Base-by-base conservation (phyloP, 257 asterid genomes). In the Anisodus tanguticus region DNA sequence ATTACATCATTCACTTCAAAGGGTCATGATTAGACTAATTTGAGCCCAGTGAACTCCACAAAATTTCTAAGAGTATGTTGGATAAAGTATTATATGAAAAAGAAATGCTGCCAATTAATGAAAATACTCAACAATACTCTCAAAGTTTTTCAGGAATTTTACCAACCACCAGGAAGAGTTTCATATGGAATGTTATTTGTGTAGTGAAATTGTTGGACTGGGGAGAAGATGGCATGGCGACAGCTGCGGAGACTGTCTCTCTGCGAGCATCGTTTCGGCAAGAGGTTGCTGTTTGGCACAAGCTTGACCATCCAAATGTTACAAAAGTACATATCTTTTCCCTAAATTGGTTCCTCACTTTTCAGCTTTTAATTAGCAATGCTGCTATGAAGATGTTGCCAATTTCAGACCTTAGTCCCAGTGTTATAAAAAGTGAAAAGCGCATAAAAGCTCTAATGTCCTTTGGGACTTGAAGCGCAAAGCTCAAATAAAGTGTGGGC, bases 201-300 rank as follows among this genome's bases (percentile, higher is more conserved):
- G 55, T 87, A 94, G 98, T 94, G 84, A 94, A 94, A 89, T 82
- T 94, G 70, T 88, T 94, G 91, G 98, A 94, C 80, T 94, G 98
- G 98, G 98, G 96, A 53, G 98, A 94, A 85, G 97, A 94, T 81
- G 97, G 97, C 81, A 90, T 92, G 90, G 86, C 97, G 47, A 86
- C 96, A 16, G 93, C 88, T 83, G 93, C 97, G 51, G 97, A 94
- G 88, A 92, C 98, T n/a, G 91, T 93, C 35, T 90, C 94, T 45
- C 87, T 94, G 77, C 88, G 98, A 84, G 94, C 91, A 68, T 92
- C 98, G 8, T 94, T 94, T 78, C 92, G 85, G 83, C 97, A 92
- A 60, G 98, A 93, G 82, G 98, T 94, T 80, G 88, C 98, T 8
- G 97, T 93, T 68, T 94, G 98, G 98, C 93, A 93, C 77, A 91